Conservation (phyloP, 371 early-diverging fungal genomes). For the Actinomortierella ambigua region DNA sequence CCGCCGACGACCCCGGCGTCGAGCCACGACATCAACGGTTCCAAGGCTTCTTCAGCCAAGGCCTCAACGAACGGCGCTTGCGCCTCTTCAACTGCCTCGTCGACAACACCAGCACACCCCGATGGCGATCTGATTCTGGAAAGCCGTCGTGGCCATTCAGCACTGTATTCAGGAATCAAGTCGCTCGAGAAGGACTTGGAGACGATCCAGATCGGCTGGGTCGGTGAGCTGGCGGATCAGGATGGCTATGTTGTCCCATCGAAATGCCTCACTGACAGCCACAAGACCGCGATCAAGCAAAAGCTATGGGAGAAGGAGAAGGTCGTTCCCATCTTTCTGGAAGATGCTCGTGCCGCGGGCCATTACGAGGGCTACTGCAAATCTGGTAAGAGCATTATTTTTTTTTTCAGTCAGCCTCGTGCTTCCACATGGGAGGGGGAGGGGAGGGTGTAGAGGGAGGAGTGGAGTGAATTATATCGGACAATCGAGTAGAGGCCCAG, state of each 20-base stretch:
- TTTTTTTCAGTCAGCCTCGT: not conserved
- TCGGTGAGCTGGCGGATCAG: conserved; percentile 58
- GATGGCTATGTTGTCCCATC: conserved; percentile 45
- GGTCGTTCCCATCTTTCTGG: conserved; percentile 81
- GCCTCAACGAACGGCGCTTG: not conserved
- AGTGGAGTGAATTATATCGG: too few relatives aligned
- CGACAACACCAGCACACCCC: not conserved
- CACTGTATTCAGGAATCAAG: conserved; percentile 76
- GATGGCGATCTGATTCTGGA: conserved; percentile 34
- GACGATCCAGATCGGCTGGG: conserved; percentile 71
- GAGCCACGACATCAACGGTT: not conserved
- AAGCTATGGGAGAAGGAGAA: conserved; percentile 58
- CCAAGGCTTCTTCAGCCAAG: not conserved
- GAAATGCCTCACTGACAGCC: conserved; percentile 43
- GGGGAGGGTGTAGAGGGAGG: too few relatives aligned
- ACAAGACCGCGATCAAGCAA: conserved; percentile 45
- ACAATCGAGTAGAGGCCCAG: too few relatives aligned
- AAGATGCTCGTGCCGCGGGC: conserved; percentile 67
- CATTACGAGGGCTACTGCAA: conserved; percentile 95
- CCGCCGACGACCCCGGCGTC: not conserved
- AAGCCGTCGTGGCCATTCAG: conserved; percentile 72
- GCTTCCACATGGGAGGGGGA: not conserved
- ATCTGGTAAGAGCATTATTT: conserved; percentile 62
- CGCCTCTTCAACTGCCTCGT: not conserved
- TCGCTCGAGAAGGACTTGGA: conserved; percentile 58